A percentile compares a stretch with the other conserved stretches of the same genome.
These are phyloP conservation scores for Colletotrichum cuscutae DNA, from an alignment of 2,329 filamentous ascomycete genomes.

Conservation along the genomic window DNA sequence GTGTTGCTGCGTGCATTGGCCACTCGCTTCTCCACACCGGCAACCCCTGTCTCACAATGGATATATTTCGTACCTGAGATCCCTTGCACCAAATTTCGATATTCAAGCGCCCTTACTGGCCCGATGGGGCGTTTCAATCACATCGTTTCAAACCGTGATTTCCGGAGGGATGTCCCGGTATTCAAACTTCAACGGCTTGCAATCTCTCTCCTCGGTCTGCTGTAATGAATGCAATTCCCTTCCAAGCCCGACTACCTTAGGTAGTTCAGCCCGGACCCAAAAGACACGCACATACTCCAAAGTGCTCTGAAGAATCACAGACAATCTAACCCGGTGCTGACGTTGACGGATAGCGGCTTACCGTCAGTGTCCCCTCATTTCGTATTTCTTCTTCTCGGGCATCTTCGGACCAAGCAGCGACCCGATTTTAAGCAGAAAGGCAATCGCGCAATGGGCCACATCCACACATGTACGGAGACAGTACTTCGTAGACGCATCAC, in stretches of 20 bases:
- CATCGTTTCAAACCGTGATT: slow-evolving; percentile 30
- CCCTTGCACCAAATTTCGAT: slow-evolving; percentile 20
- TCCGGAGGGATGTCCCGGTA: slow-evolving; percentile 15
- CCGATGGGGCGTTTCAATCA: slow-evolving; percentile 29
- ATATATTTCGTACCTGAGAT: slow-evolving; percentile 19
- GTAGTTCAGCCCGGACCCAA: not conserved
- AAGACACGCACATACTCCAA: not conserved
- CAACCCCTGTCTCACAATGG: slow-evolving; percentile 31
- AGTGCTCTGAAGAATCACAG: not conserved
- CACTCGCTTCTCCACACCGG: slow-evolving; percentile 19
- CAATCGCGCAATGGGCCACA: not conserved
- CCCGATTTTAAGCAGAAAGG: slow-evolving; percentile 15
- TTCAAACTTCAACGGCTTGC: not conserved
- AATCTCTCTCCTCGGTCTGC: not conserved
- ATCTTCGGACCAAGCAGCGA: slow-evolving; percentile 8
- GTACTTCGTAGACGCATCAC: too few species aligned
- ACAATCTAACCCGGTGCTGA: not conserved
- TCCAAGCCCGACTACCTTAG: too few species aligned
- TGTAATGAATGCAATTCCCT: too few species aligned
- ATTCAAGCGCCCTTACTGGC: slow-evolving; percentile 28
- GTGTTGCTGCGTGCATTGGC: not conserved
- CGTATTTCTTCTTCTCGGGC: slow-evolving; percentile 15
- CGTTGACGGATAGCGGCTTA: not conserved
- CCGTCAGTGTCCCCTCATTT: not conserved
- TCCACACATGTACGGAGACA: not conserved